Evolutionary conservation across 345 rosid genomes (phyloP).

Genomic region (Euphorbia lathyris): DNA sequence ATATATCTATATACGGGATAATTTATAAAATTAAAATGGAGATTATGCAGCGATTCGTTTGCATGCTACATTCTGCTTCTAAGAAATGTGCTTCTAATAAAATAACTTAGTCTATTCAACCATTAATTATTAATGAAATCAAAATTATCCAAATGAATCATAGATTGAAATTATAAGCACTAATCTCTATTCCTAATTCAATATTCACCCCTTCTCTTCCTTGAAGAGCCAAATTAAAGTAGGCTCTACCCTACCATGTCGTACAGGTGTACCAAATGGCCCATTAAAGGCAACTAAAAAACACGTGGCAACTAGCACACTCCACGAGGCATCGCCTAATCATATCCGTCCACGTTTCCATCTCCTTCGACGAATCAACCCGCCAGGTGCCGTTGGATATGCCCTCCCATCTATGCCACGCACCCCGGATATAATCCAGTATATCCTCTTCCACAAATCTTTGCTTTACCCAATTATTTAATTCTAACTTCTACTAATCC

Average conservation of each 20-base stretch:
- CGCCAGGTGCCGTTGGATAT: slow-evolving; percentile 41
- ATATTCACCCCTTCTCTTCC: slow-evolving; percentile 9
- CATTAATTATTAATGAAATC: too few species aligned
- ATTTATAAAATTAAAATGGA: background rate
- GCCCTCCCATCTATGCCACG: slow-evolving; percentile 15
- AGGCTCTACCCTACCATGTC: background rate
- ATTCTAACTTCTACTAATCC: too few species aligned
- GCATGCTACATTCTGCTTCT: background rate
- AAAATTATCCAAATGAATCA: background rate
- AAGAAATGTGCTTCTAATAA: background rate
- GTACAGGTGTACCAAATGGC: background rate
- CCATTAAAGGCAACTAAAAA: slow-evolving; percentile 1
- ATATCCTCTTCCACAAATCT: slow-evolving; percentile 22
- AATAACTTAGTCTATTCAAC: too few species aligned
- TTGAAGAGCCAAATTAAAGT: slow-evolving; percentile 15
- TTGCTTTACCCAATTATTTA: background rate
- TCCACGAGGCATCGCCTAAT: slow-evolving; percentile 6
- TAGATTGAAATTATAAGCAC: background rate
- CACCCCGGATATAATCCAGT: slow-evolving; percentile 19
- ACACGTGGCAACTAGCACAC: background rate
- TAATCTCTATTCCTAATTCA: background rate
- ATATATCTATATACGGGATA: background rate
- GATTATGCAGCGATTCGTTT: background rate
- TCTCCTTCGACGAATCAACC: slow-evolving; percentile 21
- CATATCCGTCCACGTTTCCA: slow-evolving; percentile 20